Conservation (phyloP, 108 stramenopile species). For the Fistulifera pelliculosa region DNA sequence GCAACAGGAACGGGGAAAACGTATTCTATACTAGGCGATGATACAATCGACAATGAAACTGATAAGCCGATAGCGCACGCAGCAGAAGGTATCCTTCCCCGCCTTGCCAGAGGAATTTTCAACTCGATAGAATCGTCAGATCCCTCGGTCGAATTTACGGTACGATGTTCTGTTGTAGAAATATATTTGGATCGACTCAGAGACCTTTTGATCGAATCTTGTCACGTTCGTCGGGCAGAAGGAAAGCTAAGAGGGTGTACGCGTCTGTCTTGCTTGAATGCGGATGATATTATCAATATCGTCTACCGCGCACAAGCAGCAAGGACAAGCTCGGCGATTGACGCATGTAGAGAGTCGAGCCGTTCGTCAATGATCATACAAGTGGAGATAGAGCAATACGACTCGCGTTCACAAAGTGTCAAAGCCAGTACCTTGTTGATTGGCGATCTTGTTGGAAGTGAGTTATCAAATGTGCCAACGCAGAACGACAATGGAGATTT, state of each 20-base stretch:
- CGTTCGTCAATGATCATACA: too few relatives aligned
- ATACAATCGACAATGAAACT: too few relatives aligned
- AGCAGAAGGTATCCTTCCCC: background rate
- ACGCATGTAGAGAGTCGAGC: too few relatives aligned
- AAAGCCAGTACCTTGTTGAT: background rate
- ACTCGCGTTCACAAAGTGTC: too few relatives aligned
- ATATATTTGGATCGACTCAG: background rate
- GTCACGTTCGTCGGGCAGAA: background rate
- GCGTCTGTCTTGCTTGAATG: background rate
- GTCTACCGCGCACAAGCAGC: background rate
- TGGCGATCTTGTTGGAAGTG: background rate
- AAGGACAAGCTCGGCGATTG: background rate
- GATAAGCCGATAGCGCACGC: too few relatives aligned
- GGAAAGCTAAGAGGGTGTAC: background rate
- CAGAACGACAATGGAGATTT: too few relatives aligned
- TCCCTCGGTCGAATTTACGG: background rate
- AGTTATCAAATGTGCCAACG: background rate
- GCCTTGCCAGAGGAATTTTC: background rate
- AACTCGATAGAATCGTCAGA: background rate
- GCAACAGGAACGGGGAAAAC: background rate
- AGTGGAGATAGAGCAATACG: too few relatives aligned
- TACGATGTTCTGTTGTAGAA: constrained; percentile 1
- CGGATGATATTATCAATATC: background rate
- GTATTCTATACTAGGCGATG: background rate
- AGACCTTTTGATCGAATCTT: background rate